These are phyloP conservation scores for Myriosclerotinia curreyana DNA, from an alignment of 2,329 filamentous ascomycete genomes.

Conservation along the genomic window DNA sequence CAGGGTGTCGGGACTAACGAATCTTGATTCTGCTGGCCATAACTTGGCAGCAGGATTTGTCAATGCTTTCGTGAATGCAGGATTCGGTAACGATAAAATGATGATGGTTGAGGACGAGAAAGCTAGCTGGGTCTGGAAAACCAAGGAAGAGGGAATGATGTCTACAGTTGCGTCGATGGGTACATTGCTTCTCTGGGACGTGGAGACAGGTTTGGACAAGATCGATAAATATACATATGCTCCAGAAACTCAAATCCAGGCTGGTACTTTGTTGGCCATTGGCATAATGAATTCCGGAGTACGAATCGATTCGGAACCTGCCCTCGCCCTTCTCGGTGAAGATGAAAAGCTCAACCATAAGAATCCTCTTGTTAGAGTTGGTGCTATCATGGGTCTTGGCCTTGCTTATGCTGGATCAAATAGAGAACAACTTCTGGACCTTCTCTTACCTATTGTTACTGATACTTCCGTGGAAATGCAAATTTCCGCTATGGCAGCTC, in stretches of 20 bases:
- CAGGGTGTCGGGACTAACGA: conserved; percentile 86
- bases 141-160: conserved; percentile 96
- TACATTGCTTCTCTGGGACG: conserved; percentile 88
- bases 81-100: conserved; percentile 94
- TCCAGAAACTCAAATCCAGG: conserved; percentile 78
- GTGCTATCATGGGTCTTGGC: conserved; percentile 93
- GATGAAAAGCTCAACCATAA: conserved; percentile 74
- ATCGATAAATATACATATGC: conserved; percentile 93
- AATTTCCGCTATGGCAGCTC: conserved; percentile 90
- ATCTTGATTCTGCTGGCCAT: conserved; percentile 91
- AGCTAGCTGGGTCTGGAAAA: conserved; percentile 97
- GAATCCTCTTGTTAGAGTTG: conserved; percentile 72
- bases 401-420: conserved; percentile 93
- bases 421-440: conserved; percentile 81
- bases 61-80: conserved; percentile 94
- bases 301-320: conserved; percentile 83
- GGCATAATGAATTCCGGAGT: conserved; percentile 96
- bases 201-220: conserved; percentile 86
- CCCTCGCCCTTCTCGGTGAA: conserved; percentile 80
- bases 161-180: conserved; percentile 93
- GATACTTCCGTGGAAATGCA: conserved; percentile 89
- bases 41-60: conserved; percentile 96
- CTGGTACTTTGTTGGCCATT: conserved; percentile 86
- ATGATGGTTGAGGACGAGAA: conserved; percentile 90
- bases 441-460: conserved; percentile 80